Conservation (phyloP, 2,329 filamentous ascomycete genomes). For the Cladosporium sp. region DNA sequence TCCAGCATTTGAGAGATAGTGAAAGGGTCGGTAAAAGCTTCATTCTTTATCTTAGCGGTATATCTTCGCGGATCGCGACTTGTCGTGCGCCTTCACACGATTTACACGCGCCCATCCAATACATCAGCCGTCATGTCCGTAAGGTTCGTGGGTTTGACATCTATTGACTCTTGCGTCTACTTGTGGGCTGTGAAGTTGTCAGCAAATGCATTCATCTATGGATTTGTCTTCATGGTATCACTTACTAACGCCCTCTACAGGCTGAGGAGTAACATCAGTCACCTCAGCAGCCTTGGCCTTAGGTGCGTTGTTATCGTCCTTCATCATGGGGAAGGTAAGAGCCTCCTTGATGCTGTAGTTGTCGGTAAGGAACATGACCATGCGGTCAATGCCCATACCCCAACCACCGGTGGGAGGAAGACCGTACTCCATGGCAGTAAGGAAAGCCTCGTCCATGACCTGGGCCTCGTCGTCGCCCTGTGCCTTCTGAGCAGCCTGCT, state of each 20-base stretch:
- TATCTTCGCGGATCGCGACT: background rate
- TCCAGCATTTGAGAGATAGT: too few relatives aligned
- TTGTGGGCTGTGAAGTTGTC: background rate
- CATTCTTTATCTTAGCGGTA: background rate
- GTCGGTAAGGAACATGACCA: constrained; percentile 94
- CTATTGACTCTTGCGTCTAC: background rate
- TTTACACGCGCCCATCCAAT: background rate
- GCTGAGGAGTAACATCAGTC: constrained; percentile 54
- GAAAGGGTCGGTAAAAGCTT: too few relatives aligned
- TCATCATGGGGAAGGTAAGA: constrained; percentile 96
- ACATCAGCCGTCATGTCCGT: constrained; percentile 11
- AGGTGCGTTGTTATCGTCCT: constrained; percentile 54
- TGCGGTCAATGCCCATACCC: constrained; percentile 88
- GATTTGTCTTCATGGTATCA: background rate
- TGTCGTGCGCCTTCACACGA: background rate
- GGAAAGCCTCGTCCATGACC: constrained; percentile 93
- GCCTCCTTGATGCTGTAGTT: constrained; percentile 97
- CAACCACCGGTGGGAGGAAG: constrained; percentile 92
- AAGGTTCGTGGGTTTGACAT: background rate
- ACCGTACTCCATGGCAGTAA: constrained; percentile 81
- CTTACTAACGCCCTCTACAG: constrained; percentile 49
- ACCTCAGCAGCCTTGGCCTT: constrained; percentile 58
- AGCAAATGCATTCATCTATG: background rate
- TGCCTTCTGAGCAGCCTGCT: constrained; percentile 92
- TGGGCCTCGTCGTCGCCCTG: constrained; percentile 97